Base-by-base conservation (phyloP, 331 rosid species). In the Quercus lobata region DNA sequence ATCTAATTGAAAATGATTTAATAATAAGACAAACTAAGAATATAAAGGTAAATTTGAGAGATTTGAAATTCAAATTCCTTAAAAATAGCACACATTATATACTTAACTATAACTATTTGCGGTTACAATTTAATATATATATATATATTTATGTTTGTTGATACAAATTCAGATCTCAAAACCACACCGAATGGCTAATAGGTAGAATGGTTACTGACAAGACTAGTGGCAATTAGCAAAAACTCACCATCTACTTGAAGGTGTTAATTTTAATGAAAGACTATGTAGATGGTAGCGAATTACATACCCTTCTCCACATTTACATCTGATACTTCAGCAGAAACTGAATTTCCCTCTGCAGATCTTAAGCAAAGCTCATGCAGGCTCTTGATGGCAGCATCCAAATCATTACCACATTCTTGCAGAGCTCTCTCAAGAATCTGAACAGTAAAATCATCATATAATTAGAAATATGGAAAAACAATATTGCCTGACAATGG, bases 331-430 rank as follows among this genome's bases (percentile, higher is more conserved):
- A 76, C 86, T 57, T 69, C 83, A 10, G 79, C 75, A 58, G 86
- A 54, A 68, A 44, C 85, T 2, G 83, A 78, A 77, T 75, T 85
- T 62, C 73, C 87, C 34, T 74, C 86, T 0, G 82, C 72, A 65
- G 89, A 78, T 72, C 90, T 92, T 74, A 94, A 77, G 84, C 86
- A 83, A 73, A 90, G 91, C 79, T 86, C 90, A n/a, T 77, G 84
- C 82, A 94, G 74, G 41, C 88, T 85, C 88, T 80, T 86, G 82
- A 94, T 86, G 73, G 98, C 96, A 83, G 92, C 89, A 84, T 94
- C 98, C 55, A 94, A 56, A 79, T 94, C 94, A 76, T 92, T 85
- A 24, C 86, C 92, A 78, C 91, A 89, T 76, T 92, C 97, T 55
- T 94, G 91, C 58, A 94, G 80, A 35, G 88, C 88, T 81, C 89